These are phyloP conservation scores for Aquilaria malaccensis DNA, from an alignment of 345 rosid species.

Conservation along the genomic window DNA sequence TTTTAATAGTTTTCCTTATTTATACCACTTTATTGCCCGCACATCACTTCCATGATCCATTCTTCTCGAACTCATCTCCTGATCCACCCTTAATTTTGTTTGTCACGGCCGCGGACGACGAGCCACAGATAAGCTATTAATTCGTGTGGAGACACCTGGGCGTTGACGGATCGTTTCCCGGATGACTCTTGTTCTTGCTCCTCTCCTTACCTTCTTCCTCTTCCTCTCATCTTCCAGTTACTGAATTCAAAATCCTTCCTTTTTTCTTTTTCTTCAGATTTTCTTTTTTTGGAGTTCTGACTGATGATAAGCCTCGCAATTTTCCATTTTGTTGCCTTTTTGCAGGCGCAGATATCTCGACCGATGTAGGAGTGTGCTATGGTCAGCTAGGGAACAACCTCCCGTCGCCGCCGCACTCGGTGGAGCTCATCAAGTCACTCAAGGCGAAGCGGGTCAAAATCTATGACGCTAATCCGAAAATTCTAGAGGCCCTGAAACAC, in stretches of 20 bases:
- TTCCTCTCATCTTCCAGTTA: constrained; percentile 28
- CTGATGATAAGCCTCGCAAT: no score
- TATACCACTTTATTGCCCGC: no score
- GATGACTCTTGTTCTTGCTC: constrained; percentile 14
- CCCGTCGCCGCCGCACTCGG: constrained; percentile 41
- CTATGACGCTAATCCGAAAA: constrained; percentile 61
- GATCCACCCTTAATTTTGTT: no score
- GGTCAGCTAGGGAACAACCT: constrained; percentile 74
- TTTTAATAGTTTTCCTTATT: no score
- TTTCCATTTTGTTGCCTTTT: background rate
- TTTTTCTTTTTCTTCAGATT: background rate
- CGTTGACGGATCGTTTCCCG: no score
- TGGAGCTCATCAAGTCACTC: constrained; percentile 42
- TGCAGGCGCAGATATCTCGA: constrained; percentile 46
- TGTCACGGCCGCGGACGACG: no score
- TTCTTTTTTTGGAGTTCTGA: background rate
- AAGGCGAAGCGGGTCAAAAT: constrained; percentile 57
- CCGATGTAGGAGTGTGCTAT: constrained; percentile 65
- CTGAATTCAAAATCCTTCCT: background rate
- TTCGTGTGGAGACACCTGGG: no score
- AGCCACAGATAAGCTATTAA: no score
- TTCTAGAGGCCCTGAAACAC: constrained; percentile 45
- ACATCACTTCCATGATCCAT: no score
- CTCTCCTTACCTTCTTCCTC: constrained; percentile 21
- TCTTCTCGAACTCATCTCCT: no score